These are phyloP conservation scores for Eucalyptus marginata DNA, from an alignment of 345 rosid genomes.

Conservation along the genomic window DNA sequence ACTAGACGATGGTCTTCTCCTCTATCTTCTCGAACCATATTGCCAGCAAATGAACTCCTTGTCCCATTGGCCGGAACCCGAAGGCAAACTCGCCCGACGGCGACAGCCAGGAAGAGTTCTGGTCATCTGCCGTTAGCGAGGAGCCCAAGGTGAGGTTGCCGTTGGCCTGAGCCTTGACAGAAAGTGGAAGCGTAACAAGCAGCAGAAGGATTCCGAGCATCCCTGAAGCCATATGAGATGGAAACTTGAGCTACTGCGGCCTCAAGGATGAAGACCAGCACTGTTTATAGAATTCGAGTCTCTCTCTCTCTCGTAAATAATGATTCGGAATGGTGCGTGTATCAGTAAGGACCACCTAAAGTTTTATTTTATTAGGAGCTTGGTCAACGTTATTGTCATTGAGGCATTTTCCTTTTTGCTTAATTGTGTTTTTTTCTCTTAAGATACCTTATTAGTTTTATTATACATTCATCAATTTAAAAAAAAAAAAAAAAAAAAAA, in stretches of 20 bases:
- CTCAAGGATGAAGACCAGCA: background rate
- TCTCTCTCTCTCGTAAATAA: too few relatives aligned
- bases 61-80: constrained; percentile 9
- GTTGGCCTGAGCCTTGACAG: constrained; percentile 2
- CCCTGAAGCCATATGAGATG: background rate
- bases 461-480: too few relatives aligned
- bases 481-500: too few relatives aligned
- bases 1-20: constrained; percentile 29
- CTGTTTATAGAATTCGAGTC: background rate
- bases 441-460: too few relatives aligned
- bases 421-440: too few relatives aligned
- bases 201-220: background rate
- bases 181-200: background rate
- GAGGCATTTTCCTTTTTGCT: background rate
- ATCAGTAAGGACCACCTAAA: background rate
- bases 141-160: constrained; percentile 2
- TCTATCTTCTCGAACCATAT: constrained; percentile 30
- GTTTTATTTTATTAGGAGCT: background rate
- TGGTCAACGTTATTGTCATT: background rate
- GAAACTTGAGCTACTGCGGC: background rate
- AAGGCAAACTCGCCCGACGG: constrained; percentile 36
- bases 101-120: constrained; percentile 12
- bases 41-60: constrained; percentile 5
- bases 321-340: too few relatives aligned
- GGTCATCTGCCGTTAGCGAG: constrained; percentile 4